Conservation (phyloP, 345 rosid genomes). For the Bruguiera gymnorhiza region DNA sequence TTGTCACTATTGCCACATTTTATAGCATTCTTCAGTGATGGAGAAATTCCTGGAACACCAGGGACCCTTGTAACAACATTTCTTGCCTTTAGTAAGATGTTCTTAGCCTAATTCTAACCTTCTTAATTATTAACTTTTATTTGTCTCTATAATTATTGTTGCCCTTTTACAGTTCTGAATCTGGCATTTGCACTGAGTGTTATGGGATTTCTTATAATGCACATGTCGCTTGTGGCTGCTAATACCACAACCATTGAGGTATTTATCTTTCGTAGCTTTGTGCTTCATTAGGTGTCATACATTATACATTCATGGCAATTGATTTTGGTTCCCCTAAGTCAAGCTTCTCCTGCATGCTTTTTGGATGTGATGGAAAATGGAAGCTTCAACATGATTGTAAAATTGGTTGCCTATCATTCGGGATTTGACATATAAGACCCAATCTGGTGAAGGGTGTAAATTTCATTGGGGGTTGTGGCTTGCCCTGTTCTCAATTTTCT, state of each 20-base stretch:
- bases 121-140: neutral
- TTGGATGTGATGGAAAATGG: neutral
- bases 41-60: conserved; percentile 92
- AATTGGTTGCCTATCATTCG: neutral
- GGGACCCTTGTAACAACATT: conserved; percentile 93
- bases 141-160: conserved; percentile 13
- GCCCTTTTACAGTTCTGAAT: conserved; percentile 62
- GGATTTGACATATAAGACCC: neutral
- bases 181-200: conserved; percentile 94
- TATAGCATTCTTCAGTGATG: conserved; percentile 85
- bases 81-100: conserved; percentile 78
- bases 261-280: conserved; percentile 13
- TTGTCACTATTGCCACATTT: conserved; percentile 81
- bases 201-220: conserved; percentile 93
- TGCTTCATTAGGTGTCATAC: neutral
- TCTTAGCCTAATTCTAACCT: neutral
- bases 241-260: conserved; percentile 99
- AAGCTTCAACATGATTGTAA: neutral
- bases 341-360: neutral
- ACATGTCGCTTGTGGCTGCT: conserved; percentile 70
- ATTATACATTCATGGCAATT: neutral
- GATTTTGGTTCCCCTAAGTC: neutral
- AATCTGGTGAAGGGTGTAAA: neutral
- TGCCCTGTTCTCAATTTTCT: too few species aligned
- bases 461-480: too few species aligned